phyloP scores from a whole-genome alignment of 306 rosid genomes.

The Cotoneaster glaucophyllus region DNA sequence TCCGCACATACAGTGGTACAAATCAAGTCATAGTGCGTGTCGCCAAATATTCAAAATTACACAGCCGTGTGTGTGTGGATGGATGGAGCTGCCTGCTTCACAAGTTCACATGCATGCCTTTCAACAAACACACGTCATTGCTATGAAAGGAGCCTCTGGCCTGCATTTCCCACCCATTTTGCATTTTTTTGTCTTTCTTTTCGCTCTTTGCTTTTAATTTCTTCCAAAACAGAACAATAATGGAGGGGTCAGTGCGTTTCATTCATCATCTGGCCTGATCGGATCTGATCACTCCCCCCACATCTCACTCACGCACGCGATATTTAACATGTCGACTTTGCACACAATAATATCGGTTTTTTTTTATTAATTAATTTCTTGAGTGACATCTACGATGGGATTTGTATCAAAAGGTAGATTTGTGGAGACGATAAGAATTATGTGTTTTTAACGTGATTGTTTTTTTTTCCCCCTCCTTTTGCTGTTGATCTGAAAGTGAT shows the following conservation, averaged over 20 bases:
- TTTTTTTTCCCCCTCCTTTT: too few species aligned
- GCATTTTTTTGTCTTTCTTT: background rate
- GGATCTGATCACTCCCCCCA: background rate
- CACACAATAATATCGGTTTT: background rate
- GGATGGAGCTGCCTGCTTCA: background rate
- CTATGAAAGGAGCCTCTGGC: background rate
- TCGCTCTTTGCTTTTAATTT: background rate
- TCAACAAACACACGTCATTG: background rate
- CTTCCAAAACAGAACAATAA: background rate
- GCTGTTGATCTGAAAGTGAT: background rate
- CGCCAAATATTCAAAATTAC: background rate
- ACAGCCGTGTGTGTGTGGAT: background rate
- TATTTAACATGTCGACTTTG: background rate
- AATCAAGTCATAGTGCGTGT: background rate
- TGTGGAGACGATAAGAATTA: background rate
- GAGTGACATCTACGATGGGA: background rate
- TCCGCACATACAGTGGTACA: background rate
- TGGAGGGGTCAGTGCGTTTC: background rate
- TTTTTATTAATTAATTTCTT: background rate
- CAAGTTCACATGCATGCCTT: background rate
- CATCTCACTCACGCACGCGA: background rate
- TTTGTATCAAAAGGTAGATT: background rate
- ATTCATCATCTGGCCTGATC: background rate
- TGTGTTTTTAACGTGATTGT: background rate
- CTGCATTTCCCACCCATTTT: background rate